These are phyloP conservation scores for Nakaseomyces nivariensis DNA, from an alignment of 1,139 yeast genomes.

Conservation along the genomic window DNA sequence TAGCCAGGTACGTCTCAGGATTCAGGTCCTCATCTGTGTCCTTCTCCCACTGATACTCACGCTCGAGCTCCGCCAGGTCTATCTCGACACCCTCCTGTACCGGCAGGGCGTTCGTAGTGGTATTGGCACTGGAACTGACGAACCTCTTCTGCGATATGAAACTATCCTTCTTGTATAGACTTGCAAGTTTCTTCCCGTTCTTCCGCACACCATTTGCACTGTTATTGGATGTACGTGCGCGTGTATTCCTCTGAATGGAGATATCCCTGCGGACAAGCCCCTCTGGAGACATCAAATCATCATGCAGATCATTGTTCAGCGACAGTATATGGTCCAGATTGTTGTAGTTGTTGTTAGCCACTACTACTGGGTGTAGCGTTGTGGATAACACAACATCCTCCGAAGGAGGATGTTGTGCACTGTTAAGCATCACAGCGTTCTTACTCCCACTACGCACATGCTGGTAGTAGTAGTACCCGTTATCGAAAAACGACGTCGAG, in stretches of 20 bases:
- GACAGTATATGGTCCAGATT: conserved; percentile 4
- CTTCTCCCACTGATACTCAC: conserved; percentile 19
- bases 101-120: neutral
- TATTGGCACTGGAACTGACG: neutral
- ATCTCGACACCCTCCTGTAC: neutral
- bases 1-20: conserved; percentile 17
- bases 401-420: neutral
- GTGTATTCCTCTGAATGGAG: neutral
- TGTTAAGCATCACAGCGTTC: neutral
- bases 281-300: neutral
- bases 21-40: conserved; percentile 24
- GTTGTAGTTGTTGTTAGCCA: conserved; percentile 5
- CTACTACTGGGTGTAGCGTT: conserved; percentile 5
- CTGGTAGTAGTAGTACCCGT: conserved; percentile 5
- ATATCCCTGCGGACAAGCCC: neutral
- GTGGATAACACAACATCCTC: neutral
- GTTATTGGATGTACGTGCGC: too few species aligned
- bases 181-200: neutral
- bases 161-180: neutral
- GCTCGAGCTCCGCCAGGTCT: conserved; percentile 1
- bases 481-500: conserved; percentile 5
- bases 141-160: neutral
- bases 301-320: neutral
- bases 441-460: neutral
- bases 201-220: neutral